Percentiles rank a stretch among this genome's conserved stretches.
Evolutionary conservation across 2,329 filamentous ascomycete species (phyloP).

Genomic region (Nemania serpens): DNA sequence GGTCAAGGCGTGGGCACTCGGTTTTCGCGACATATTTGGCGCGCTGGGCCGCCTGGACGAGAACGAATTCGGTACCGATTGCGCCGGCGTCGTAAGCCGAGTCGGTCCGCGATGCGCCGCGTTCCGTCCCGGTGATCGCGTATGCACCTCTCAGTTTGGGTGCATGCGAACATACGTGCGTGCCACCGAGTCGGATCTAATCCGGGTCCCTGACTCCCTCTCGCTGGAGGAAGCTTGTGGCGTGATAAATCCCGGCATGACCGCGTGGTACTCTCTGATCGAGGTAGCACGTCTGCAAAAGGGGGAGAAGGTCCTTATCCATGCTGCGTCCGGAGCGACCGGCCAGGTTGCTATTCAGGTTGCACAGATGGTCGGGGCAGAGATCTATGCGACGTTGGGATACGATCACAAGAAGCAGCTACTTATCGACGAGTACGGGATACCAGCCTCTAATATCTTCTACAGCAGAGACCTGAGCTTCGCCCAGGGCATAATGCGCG

Average conservation of each 20-base stretch:
- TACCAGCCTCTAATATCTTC: not conserved
- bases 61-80: slow-evolving; percentile 12
- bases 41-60: slow-evolving; percentile 7
- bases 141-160: not conserved
- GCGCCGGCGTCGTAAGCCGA: slow-evolving; percentile 16
- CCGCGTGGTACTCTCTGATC: not conserved
- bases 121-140: not conserved
- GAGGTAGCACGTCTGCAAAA: not conserved
- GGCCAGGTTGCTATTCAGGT: slow-evolving; percentile 51
- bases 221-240: not conserved
- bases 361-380: slow-evolving; percentile 31
- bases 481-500: slow-evolving; percentile 32
- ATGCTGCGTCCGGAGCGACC: slow-evolving; percentile 49
- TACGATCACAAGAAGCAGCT: slow-evolving; percentile 39
- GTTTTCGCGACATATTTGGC: slow-evolving; percentile 20
- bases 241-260: not conserved
- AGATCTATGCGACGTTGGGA: slow-evolving; percentile 42
- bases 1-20: slow-evolving; percentile 10
- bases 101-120: not conserved
- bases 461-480: slow-evolving; percentile 25
- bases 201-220: not conserved
- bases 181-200: not conserved
- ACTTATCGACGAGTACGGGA: slow-evolving; percentile 22
- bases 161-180: not conserved
- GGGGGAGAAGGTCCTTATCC: slow-evolving; percentile 44